Evolutionary conservation across 164 flowering plant genomes (phyloP).

Genomic region (Sextonia rubra): DNA sequence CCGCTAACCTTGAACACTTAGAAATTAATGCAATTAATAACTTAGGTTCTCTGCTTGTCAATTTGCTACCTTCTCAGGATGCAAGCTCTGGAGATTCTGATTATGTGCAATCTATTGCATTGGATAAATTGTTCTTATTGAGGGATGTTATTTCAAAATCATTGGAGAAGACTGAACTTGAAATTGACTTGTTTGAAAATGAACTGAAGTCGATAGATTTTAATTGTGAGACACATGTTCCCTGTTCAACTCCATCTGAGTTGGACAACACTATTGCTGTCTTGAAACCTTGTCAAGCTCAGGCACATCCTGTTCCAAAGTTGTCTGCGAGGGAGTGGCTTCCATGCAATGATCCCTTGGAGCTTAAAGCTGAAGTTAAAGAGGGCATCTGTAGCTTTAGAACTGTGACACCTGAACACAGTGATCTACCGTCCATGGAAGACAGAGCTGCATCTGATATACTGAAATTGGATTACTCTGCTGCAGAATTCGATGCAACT

Average conservation of each 20-base stretch:
- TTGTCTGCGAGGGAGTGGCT: conserved; percentile 12
- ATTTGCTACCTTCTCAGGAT: conserved; percentile 58
- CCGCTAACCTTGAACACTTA: conserved; percentile 45
- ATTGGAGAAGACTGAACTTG: conserved; percentile 71
- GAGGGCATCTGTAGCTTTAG: conserved; percentile 66
- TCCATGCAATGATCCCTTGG: conserved; percentile 15
- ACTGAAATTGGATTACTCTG: conserved; percentile 11
- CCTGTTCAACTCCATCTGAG: conserved; percentile 27
- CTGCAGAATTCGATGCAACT: conserved; percentile 13
- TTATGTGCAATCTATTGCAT: conserved; percentile 46
- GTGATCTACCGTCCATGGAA: conserved; percentile 18
- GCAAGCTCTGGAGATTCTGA: conserved; percentile 42
- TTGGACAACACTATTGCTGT: conserved; percentile 22
- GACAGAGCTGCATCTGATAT: conserved; percentile 18
- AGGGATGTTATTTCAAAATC: conserved; percentile 60
- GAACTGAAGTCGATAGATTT: conserved; percentile 55
- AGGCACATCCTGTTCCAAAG: conserved; percentile 22
- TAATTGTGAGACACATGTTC: conserved; percentile 18
- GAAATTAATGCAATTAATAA: conserved; percentile 36
- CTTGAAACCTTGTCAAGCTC: conserved; percentile 22
- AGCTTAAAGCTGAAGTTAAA: conserved; percentile 20
- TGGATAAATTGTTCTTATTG: conserved; percentile 51
- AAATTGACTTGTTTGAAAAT: conserved; percentile 79
- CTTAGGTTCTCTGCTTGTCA: conserved; percentile 42
- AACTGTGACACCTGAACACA: conserved; percentile 55